Base-by-base conservation (phyloP, 495 filamentous ascomycete species). In the Hypoxylon subgilvum region DNA sequence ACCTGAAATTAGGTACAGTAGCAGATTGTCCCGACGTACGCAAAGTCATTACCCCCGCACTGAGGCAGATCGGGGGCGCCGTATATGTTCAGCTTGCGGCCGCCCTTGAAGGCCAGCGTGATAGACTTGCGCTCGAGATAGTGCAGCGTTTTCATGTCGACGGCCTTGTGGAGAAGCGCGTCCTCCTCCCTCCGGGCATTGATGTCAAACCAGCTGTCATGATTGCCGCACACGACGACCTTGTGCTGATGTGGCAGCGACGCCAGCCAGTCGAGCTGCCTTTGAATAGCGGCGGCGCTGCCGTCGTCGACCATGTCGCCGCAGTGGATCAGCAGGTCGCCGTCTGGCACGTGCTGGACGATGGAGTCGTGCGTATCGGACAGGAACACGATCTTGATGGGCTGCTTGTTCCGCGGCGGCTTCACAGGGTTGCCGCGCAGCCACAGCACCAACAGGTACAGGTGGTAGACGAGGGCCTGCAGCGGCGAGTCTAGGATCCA, bases 291-390 rank as follows among this genome's bases (percentile, higher is more conserved):
- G 7, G 78, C 75, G 3, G 80, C 76, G 13, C 82, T 88, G 43
- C 93, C 94, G 27, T 78, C 79, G 49, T 89, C 88, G 41, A 84
- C 83, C 53, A 97, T 72, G 70, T 97, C 93, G 6, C 93, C 93
- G 7, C 90, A 89, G 65, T 96, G 93, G 40, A 97, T 89, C 6
- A 97, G 77, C 19, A 97, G 74, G 61, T 97, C 94, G 16, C 91
- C 93, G 17, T 83, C 72, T 0, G 91, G 90, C 0, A 96, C 72
- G 18, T 82, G 68, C 1, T 65, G 59, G 19, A 84, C 84, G 3
- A 62, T 78, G 18, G 81, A 72, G 12, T 79, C 83, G 68, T 97
- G 93, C 6, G 93, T 96, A 71, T 97, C 93, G 1, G 91, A 94
- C 30, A 97, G 86, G 67, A 89, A 96, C 42, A 97, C 88, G 27